phyloP scores from a whole-genome alignment of 257 asterid species.

The Pogostemon cablin region DNA sequence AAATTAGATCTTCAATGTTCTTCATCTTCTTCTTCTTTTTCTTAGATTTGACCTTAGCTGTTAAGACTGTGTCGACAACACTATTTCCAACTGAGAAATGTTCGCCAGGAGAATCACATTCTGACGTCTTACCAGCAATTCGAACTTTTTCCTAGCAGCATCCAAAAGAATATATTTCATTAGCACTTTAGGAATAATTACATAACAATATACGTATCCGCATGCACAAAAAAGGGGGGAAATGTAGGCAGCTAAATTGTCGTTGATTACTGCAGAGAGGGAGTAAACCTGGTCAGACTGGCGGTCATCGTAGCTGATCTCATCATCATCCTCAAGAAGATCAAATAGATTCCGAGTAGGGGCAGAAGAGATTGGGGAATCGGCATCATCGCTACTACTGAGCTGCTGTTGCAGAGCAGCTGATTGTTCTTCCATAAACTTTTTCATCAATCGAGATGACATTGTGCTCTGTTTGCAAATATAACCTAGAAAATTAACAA shows the following conservation, averaged over 20 bases:
- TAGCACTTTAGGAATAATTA: conserved; percentile 16
- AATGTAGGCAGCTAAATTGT: conserved; percentile 6
- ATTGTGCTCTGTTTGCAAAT: conserved; percentile 36
- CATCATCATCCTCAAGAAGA: conserved; percentile 58
- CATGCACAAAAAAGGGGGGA: background rate
- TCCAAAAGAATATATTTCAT: conserved; percentile 19
- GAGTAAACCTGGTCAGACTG: conserved; percentile 46
- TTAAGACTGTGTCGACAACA: conserved; percentile 31
- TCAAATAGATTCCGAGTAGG: conserved; percentile 55
- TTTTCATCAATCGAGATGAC: conserved; percentile 73
- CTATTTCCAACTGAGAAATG: conserved; percentile 38
- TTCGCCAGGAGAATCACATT: conserved; percentile 30
- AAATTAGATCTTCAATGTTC: conserved; percentile 49
- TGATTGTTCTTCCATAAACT: conserved; percentile 66
- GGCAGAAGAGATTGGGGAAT: conserved; percentile 45
- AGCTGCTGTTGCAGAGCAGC: conserved; percentile 39
- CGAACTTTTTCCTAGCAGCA: conserved; percentile 50
- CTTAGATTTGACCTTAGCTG: conserved; percentile 56
- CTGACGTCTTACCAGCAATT: conserved; percentile 39
- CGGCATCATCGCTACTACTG: conserved; percentile 53
- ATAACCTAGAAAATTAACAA: background rate
- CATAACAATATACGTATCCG: background rate
- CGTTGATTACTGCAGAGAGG: background rate
- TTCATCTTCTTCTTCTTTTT: conserved; percentile 59
- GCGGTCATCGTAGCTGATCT: conserved; percentile 24